Conservation (phyloP, 257 asterid genomes). For the Marsdenia floribunda region DNA sequence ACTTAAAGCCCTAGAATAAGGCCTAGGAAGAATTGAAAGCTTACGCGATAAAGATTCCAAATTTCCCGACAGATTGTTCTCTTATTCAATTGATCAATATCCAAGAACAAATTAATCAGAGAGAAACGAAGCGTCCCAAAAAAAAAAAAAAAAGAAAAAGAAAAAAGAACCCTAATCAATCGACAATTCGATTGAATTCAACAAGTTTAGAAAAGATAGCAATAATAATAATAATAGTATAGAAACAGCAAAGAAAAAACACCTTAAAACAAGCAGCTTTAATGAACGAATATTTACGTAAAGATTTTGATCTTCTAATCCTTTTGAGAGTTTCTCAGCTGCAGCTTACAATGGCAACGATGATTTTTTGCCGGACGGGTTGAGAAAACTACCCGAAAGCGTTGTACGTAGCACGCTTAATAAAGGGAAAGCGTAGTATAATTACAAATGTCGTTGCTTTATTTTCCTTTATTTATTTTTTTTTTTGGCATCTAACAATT, state of each 20-base stretch:
- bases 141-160: too few species aligned
- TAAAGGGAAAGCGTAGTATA: too few species aligned
- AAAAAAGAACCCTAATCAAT: neutral
- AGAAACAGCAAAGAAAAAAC: neutral
- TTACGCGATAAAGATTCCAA: neutral
- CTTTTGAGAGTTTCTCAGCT: too few species aligned
- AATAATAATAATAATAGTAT: neutral
- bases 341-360: too few species aligned
- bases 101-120: neutral
- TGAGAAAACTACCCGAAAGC: too few species aligned
- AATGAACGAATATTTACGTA: neutral
- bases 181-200: neutral
- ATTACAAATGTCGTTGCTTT: too few species aligned
- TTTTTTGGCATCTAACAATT: too few species aligned
- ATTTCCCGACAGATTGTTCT: neutral
- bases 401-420: too few species aligned
- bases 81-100: neutral
- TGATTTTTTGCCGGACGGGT: too few species aligned
- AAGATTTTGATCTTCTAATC: neutral
- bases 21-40: neutral
- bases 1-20: neutral
- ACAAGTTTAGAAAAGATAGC: neutral
- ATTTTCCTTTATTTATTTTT: too few species aligned
- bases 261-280: neutral
- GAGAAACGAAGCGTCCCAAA: neutral